These are phyloP conservation scores for Afroboletus lepidellus DNA, from an alignment of 1,284 basidiomycete species.

Conservation along the genomic window DNA sequence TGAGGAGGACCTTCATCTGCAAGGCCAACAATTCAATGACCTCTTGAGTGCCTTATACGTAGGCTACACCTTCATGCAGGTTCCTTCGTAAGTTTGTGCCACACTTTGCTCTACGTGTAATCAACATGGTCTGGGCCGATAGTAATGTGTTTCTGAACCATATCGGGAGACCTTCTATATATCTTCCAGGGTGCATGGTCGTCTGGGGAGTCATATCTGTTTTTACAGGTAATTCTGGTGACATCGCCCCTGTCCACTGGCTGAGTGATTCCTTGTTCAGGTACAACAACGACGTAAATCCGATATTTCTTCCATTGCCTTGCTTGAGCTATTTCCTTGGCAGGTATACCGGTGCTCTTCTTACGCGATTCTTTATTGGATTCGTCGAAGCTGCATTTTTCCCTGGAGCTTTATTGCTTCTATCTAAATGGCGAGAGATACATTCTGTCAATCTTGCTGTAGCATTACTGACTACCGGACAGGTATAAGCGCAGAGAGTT, in stretches of 20 bases:
- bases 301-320: constrained; percentile 6
- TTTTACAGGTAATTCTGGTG: constrained; percentile 49
- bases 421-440: constrained; percentile 49
- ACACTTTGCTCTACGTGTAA: not conserved
- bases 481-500: constrained; percentile 65
- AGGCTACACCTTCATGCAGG: constrained; percentile 63
- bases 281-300: constrained; percentile 23
- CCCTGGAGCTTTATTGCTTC: constrained; percentile 56
- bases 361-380: constrained; percentile 75
- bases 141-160: constrained; percentile 76
- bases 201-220: constrained; percentile 70
- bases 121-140: not conserved
- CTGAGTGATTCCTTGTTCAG: constrained; percentile 8
- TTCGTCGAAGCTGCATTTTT: constrained; percentile 71
- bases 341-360: constrained; percentile 66
- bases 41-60: constrained; percentile 74
- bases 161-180: constrained; percentile 72
- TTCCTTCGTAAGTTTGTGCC: constrained; percentile 41
- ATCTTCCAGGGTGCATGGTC: constrained; percentile 71
- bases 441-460: not conserved
- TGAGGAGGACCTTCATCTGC: constrained; percentile 31
- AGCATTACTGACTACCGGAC: constrained; percentile 3
- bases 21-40: constrained; percentile 62
- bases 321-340: constrained; percentile 1
- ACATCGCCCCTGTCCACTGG: not conserved